Evolutionary conservation across 345 rosid species (phyloP).

Genomic region (Ricinus communis): DNA sequence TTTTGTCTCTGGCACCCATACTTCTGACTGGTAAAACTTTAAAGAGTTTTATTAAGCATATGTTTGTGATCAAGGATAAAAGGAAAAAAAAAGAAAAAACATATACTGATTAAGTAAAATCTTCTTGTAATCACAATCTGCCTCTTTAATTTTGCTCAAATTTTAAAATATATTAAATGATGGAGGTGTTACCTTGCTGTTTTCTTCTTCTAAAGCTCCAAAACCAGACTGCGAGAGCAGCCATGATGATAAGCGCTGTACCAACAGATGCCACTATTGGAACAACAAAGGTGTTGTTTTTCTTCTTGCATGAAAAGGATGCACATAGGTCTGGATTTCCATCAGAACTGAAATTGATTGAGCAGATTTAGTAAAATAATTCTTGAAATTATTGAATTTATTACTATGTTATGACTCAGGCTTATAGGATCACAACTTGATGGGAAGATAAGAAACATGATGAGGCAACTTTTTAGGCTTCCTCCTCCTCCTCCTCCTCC

Average conservation of each 20-base stretch:
- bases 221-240: constrained; percentile 19
- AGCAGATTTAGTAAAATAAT: too few species aligned
- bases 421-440: too few species aligned
- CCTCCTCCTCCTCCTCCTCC: too few species aligned
- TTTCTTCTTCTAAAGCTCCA: constrained; percentile 25
- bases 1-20: constrained; percentile 9
- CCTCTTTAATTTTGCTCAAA: too few species aligned
- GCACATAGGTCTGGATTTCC: constrained; percentile 42
- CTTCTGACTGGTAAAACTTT: neutral
- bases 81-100: too few species aligned
- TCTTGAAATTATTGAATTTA: too few species aligned
- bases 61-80: too few species aligned
- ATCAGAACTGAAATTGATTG: constrained; percentile 10
- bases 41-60: neutral
- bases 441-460: too few species aligned
- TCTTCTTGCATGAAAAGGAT: constrained; percentile 26
- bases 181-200: neutral
- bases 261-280: constrained; percentile 31
- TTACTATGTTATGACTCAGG: too few species aligned
- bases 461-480: too few species aligned
- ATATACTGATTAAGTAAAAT: neutral
- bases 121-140: neutral
- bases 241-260: constrained; percentile 19
- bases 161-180: too few species aligned
- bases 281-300: constrained; percentile 15